These are phyloP conservation scores for Myxozyma nipponensis DNA, from an alignment of 805 yeast genomes.

Conservation along the genomic window DNA sequence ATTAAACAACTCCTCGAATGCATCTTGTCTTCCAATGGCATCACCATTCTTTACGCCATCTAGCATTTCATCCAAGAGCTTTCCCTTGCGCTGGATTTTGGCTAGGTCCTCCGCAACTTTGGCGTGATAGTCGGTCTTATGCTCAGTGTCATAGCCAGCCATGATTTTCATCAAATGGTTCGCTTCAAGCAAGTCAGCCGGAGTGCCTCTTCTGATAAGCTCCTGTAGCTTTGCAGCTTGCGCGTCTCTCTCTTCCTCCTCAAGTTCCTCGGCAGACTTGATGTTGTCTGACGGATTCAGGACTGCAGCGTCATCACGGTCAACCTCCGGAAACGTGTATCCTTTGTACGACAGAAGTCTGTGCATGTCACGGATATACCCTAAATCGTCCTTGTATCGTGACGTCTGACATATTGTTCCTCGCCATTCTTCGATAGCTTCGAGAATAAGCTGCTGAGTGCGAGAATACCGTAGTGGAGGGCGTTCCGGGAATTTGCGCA, in stretches of 20 bases:
- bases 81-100: slow-evolving; percentile 78
- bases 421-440: slow-evolving; percentile 95
- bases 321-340: slow-evolving; percentile 86
- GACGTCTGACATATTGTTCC: slow-evolving; percentile 90
- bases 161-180: slow-evolving; percentile 93
- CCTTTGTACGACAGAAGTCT: slow-evolving; percentile 79
- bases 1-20: slow-evolving; percentile 69
- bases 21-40: slow-evolving; percentile 54
- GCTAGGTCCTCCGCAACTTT: slow-evolving; percentile 80
- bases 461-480: slow-evolving; percentile 84
- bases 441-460: slow-evolving; percentile 77
- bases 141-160: slow-evolving; percentile 95
- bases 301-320: slow-evolving; percentile 87
- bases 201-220: slow-evolving; percentile 89
- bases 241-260: slow-evolving; percentile 86
- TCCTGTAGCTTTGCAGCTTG: slow-evolving; percentile 95
- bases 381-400: slow-evolving; percentile 85
- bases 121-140: slow-evolving; percentile 66
- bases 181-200: slow-evolving; percentile 93
- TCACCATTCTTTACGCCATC: slow-evolving; percentile 38
- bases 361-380: slow-evolving; percentile 93
- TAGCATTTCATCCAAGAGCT: slow-evolving; percentile 83
- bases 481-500: slow-evolving; percentile 87
- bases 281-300: slow-evolving; percentile 61
- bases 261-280: slow-evolving; percentile 84